phyloP scores from a whole-genome alignment of 208 protist species.

The Wallacemonas sp. region DNA sequence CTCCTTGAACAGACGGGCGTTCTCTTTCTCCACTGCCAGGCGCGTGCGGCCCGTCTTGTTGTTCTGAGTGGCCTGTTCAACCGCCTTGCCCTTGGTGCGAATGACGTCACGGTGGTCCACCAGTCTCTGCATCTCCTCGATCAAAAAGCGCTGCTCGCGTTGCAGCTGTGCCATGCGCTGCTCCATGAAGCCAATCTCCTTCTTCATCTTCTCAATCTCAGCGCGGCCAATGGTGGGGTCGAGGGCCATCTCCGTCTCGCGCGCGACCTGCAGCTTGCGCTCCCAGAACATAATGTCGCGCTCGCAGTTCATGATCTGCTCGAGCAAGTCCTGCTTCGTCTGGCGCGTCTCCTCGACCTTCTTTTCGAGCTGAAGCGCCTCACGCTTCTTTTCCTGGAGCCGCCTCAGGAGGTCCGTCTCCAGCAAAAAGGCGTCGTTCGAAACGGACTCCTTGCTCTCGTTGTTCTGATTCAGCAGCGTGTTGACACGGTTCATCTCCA shows the following conservation, averaged over 20 bases:
- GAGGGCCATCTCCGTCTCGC: slow-evolving; percentile 95
- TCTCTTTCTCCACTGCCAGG: slow-evolving; percentile 85
- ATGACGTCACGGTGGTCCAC: slow-evolving; percentile 93
- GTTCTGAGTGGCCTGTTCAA: slow-evolving; percentile 61
- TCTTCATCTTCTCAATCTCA: slow-evolving; percentile 95
- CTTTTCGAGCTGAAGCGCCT: slow-evolving; percentile 86
- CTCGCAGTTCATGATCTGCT: slow-evolving; percentile 92
- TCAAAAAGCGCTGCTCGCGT: slow-evolving; percentile 91
- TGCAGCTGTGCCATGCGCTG: slow-evolving; percentile 91
- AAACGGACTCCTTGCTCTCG: slow-evolving; percentile 64
- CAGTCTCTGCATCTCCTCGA: slow-evolving; percentile 95
- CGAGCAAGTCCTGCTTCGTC: slow-evolving; percentile 77
- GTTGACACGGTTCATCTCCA: slow-evolving; percentile 95
- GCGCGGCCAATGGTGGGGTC: slow-evolving; percentile 93
- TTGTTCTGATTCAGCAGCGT: slow-evolving; percentile 86
- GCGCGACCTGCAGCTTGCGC: slow-evolving; percentile 95
- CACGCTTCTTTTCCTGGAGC: slow-evolving; percentile 90
- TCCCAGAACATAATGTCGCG: slow-evolving; percentile 96
- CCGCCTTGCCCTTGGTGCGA: slow-evolving; percentile 91
- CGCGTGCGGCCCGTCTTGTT: slow-evolving; percentile 71
- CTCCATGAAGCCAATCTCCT: slow-evolving; percentile 96
- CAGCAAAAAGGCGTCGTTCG: slow-evolving; percentile 91
- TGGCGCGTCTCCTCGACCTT: slow-evolving; percentile 84
- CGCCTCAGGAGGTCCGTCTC: slow-evolving; percentile 91
- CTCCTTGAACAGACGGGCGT: slow-evolving; percentile 85